Evolutionary conservation across 306 rosid genomes (phyloP).

Genomic region (Boehmeria nivea): DNA sequence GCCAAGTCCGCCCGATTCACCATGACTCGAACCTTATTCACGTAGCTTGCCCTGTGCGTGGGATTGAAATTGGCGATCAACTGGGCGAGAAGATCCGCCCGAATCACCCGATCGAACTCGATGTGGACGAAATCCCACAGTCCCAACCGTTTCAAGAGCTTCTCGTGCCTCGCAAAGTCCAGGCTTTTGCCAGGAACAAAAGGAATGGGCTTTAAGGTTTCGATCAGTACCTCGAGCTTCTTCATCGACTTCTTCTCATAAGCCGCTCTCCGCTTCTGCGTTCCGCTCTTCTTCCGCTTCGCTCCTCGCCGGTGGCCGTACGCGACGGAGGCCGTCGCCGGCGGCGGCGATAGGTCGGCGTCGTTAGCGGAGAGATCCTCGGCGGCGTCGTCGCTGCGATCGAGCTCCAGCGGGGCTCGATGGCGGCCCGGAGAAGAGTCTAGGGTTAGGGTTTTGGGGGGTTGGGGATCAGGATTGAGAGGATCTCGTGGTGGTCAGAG

Average conservation of each 20-base stretch:
- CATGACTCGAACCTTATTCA: conserved; percentile 33
- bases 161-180: conserved; percentile 51
- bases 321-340: neutral
- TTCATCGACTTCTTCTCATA: conserved; percentile 34
- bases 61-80: conserved; percentile 47
- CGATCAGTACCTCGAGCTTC: conserved; percentile 44
- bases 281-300: neutral
- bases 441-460: no score
- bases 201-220: conserved; percentile 65
- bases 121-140: conserved; percentile 75
- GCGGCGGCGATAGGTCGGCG: conserved; percentile 31
- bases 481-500: no score
- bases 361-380: no score
- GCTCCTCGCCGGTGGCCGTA: neutral
- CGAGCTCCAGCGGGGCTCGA: no score
- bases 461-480: no score
- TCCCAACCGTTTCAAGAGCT: conserved; percentile 62
- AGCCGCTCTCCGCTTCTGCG: conserved; percentile 14
- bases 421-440: no score
- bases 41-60: conserved; percentile 33
- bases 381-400: no score
- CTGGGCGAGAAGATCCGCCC: conserved; percentile 54
- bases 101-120: conserved; percentile 52
- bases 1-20: conserved; percentile 69
- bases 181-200: conserved; percentile 52